phyloP scores from a whole-genome alignment of 345 rosid species.

The Acer saccharum region DNA sequence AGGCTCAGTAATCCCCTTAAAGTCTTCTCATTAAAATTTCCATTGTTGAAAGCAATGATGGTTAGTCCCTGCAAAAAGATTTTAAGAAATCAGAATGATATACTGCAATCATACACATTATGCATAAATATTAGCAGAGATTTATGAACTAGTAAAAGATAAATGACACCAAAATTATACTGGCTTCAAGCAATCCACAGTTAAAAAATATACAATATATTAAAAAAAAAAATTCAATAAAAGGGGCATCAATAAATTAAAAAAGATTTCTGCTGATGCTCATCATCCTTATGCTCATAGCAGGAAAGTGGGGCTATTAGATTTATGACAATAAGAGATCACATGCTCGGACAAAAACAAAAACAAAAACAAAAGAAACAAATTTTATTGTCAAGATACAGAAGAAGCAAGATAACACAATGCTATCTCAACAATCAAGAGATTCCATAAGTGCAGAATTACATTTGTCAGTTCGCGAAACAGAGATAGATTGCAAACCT shows the following conservation, averaged over 20 bases:
- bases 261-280: not conserved
- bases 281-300: not conserved
- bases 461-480: not conserved
- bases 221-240: not conserved
- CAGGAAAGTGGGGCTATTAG: not conserved
- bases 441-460: not conserved
- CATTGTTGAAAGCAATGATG: slow-evolving; percentile 79
- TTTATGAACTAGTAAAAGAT: not conserved
- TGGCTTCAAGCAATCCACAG: not conserved
- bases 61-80: slow-evolving; percentile 62
- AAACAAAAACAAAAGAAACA: not conserved
- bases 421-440: not conserved
- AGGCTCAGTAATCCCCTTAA: slow-evolving; percentile 76
- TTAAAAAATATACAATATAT: not conserved
- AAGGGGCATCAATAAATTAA: not conserved
- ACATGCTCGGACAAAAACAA: not conserved
- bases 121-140: not conserved
- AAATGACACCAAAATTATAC: not conserved
- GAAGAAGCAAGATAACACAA: not conserved
- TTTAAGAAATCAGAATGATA: not conserved
- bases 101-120: not conserved
- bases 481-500: slow-evolving; percentile 51
- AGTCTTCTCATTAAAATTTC: slow-evolving; percentile 50
- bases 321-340: not conserved
- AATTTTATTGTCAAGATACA: not conserved